phyloP scores from a whole-genome alignment of 1,284 basidiomycete genomes.

The Pseudomicrostroma phylloplanum region DNA sequence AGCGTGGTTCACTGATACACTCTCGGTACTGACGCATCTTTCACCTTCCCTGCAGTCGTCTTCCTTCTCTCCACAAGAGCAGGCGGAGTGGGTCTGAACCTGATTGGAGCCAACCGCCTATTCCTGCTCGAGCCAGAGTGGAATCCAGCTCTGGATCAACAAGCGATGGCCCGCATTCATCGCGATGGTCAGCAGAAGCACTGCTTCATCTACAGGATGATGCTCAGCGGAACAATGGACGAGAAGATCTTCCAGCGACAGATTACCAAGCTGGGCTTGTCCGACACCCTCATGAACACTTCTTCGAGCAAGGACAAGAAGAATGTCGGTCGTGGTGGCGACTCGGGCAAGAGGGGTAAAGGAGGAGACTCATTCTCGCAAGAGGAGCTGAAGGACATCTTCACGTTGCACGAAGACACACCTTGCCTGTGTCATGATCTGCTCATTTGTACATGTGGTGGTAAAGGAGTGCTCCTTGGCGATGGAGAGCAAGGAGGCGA shows the following conservation, averaged over 20 bases:
- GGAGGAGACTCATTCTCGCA: conserved; percentile 33
- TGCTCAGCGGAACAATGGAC: conserved; percentile 54
- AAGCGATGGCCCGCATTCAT: conserved; percentile 89
- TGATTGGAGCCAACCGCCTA: conserved; percentile 92
- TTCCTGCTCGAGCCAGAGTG: conserved; percentile 84
- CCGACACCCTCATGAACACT: conserved; percentile 56
- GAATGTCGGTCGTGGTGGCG: conserved; percentile 16
- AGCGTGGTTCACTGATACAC: conserved; percentile 4
- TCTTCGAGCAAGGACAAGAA: conserved; percentile 10
- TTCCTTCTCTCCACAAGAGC: conserved; percentile 95
- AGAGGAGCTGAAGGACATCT: conserved; percentile 64
- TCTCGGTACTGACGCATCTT: conserved; percentile 5
- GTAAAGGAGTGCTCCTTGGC: conserved; percentile 21
- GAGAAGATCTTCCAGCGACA: conserved; percentile 63
- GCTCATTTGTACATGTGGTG: conserved; percentile 44
- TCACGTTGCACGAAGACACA: conserved; percentile 73
- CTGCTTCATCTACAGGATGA: conserved; percentile 80
- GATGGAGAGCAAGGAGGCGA: conserved; percentile 8
- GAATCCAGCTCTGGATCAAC: conserved; percentile 79
- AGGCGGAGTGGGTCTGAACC: conserved; percentile 94
- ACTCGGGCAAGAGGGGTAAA: conserved; percentile 30
- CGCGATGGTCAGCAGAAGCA: conserved; percentile 82
- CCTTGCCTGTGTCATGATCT: conserved; percentile 79
- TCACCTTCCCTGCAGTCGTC: conserved; percentile 58
- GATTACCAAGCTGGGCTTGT: conserved; percentile 85